Evolutionary conservation across 164 flowering plant species (phyloP), one percentile per base, ranked within the genome.

Genomic region (Buxus sempervirens): DNA sequence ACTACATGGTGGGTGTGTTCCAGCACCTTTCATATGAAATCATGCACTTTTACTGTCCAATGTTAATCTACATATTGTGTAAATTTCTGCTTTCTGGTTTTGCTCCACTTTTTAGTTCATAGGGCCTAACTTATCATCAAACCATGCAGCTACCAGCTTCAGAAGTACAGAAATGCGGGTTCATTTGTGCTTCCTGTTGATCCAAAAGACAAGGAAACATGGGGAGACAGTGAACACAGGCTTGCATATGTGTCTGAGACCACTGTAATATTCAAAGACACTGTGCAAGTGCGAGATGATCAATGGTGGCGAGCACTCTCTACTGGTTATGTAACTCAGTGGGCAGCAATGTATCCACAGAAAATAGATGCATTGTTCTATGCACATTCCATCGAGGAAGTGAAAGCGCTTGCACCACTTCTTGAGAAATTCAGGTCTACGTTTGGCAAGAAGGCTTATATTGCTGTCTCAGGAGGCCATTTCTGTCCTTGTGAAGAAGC

Each of bases 151-250:
- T 95, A 92, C 72, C 96, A 89, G 81, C 97, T 95, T 64, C 97
- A 95, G 63, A 95, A 95, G 79, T 92, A 95, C 85, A 81, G 93
- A 80, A 74, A 85, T 71, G 97, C 97, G 0, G 90, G 96, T 38
- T 95, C 99, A 18, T 92, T 79, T 70, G 99, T 95, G 45, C 82
- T 95, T n/a, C 97, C 99, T 0, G 96, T 92, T n/a, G 90, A 95
- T 23, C 91, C 89, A 3, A 82, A 82, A 0, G 96, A 92, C 80
- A 88, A 89, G 72, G 97, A 86, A 62, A 95, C 99, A 3, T 92
- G 97, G 99, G 99, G 99, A 10, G 99, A 95, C 65, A 90, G 99
- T 73, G 99, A 95, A 53, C 99, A 95, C 70, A 76, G 99, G 74
- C 93, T 95, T 9, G 99, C 99, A 7, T 95, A 92, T 73, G 94